Evolutionary conservation across 1,139 yeast genomes (phyloP).

Genomic region (Trichomonascaceae sp.): DNA sequence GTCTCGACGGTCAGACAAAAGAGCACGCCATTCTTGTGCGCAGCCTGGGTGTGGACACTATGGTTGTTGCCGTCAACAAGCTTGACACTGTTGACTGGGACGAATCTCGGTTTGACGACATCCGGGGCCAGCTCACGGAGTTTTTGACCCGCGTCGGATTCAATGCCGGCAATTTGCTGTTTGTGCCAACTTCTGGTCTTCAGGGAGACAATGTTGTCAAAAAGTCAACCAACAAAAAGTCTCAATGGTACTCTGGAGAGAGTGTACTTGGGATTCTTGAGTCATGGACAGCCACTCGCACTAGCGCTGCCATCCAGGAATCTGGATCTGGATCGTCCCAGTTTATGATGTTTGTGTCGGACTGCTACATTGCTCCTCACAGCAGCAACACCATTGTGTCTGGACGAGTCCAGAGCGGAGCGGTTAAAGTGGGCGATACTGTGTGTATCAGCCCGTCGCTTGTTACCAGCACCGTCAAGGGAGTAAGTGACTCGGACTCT

Average conservation of each 20-base stretch:
- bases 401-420: conserved; percentile 70
- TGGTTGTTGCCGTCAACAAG: conserved; percentile 77
- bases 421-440: conserved; percentile 64
- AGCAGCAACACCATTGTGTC: conserved; percentile 33
- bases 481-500: conserved; percentile 26
- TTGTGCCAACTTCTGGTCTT: conserved; percentile 80
- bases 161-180: conserved; percentile 35
- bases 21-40: conserved; percentile 83
- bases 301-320: conserved; percentile 9
- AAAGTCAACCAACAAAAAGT: conserved; percentile 13
- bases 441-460: conserved; percentile 43
- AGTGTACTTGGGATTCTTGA: conserved; percentile 47
- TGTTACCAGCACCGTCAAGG: conserved; percentile 32
- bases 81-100: conserved; percentile 71
- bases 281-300: conserved; percentile 10
- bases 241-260: conserved; percentile 52
- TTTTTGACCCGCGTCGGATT: conserved; percentile 56
- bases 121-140: conserved; percentile 41
- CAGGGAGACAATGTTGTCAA: conserved; percentile 69
- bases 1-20: conserved; percentile 81
- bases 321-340: conserved; percentile 18
- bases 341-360: conserved; percentile 31
- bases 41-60: conserved; percentile 62
- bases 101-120: conserved; percentile 48
- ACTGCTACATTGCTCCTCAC: conserved; percentile 22